These are phyloP conservation scores for Colletotrichum sp. DNA, from an alignment of 2,329 filamentous ascomycete genomes.

Conservation along the genomic window DNA sequence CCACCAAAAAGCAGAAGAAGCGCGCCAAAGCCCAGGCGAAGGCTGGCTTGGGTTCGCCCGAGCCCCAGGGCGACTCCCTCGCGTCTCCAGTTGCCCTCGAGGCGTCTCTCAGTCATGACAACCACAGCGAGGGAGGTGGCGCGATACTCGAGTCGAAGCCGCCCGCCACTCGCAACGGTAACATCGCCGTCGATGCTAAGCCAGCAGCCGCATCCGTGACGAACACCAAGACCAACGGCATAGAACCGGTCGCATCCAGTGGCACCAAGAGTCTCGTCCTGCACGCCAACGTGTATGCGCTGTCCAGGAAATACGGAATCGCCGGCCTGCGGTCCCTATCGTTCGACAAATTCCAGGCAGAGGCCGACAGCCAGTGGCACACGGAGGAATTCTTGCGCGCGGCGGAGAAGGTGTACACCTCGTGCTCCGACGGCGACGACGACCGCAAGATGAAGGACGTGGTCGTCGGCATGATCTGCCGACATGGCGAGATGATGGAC, in stretches of 20 bases:
- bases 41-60: background rate
- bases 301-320: constrained; percentile 8
- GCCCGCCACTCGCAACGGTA: fast-evolving
- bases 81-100: background rate
- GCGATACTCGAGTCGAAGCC: background rate
- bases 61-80: background rate
- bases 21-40: background rate
- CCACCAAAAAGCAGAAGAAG: constrained; percentile 13
- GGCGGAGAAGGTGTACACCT: background rate
- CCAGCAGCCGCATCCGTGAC: background rate
- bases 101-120: background rate
- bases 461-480: constrained; percentile 6
- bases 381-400: constrained; percentile 12
- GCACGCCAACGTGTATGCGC: constrained; percentile 6
- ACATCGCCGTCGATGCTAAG: background rate
- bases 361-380: constrained; percentile 9
- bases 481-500: constrained; percentile 3
- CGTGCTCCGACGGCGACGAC: background rate
- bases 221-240: background rate
- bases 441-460: constrained; percentile 10
- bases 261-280: background rate
- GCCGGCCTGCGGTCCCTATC: background rate
- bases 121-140: background rate
- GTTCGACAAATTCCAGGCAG: background rate
- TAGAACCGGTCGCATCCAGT: too few species aligned